Evolutionary conservation across 805 yeast genomes (phyloP).

Genomic region (Schizosaccharomyces lindneri): DNA sequence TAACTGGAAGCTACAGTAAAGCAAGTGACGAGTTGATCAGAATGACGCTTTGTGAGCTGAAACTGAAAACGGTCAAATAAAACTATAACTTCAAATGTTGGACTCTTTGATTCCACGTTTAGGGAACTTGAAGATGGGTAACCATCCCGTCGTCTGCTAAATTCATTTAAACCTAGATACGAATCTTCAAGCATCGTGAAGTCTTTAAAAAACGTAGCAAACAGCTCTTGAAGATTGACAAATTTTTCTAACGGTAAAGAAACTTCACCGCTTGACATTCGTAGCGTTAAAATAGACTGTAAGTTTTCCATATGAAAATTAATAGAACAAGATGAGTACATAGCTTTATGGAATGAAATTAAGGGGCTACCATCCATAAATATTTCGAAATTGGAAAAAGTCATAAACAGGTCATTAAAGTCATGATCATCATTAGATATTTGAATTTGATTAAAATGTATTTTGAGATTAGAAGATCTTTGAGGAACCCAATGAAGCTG

Average conservation of each 20-base stretch:
- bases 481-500: background rate
- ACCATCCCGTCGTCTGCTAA: background rate
- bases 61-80: background rate
- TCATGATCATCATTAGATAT: background rate
- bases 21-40: background rate
- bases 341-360: background rate
- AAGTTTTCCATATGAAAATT: background rate
- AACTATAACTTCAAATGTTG: background rate
- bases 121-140: background rate
- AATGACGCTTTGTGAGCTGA: background rate
- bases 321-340: background rate
- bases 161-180: background rate
- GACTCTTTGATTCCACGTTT: background rate
- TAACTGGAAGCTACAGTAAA: background rate
- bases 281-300: background rate
- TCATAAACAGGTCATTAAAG: background rate
- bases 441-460: background rate
- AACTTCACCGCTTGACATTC: background rate
- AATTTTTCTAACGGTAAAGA: background rate
- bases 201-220: background rate
- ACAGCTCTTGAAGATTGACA: background rate
- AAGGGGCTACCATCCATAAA: background rate
- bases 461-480: background rate
- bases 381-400: background rate
- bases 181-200: background rate